A percentile compares a stretch with the other conserved stretches of the same genome.
phyloP scores from a whole-genome alignment of 805 yeast species.

The Cyberlindnera veronae region DNA sequence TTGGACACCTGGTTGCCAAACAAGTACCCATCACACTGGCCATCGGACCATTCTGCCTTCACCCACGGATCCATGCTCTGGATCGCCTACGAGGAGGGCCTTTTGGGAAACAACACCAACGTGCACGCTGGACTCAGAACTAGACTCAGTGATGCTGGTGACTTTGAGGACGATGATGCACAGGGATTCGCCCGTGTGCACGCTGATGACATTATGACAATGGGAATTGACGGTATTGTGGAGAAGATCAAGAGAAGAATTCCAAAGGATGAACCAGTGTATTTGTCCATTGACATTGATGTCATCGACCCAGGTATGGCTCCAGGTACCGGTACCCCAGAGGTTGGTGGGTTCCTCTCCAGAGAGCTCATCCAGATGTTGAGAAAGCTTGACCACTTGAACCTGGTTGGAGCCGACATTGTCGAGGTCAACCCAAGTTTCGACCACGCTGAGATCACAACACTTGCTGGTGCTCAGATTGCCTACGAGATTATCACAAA shows the following conservation, averaged over 20 bases:
- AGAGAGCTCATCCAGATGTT: constrained; percentile 59
- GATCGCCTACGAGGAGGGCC: constrained; percentile 66
- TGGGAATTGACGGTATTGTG: constrained; percentile 60
- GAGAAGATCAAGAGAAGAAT: constrained; percentile 49
- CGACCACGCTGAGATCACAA: constrained; percentile 63
- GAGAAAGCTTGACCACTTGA: constrained; percentile 56
- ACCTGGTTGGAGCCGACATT: constrained; percentile 70
- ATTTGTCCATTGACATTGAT: constrained; percentile 76
- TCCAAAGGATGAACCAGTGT: constrained; percentile 65
- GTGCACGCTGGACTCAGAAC: constrained; percentile 79
- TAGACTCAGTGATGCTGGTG: constrained; percentile 60
- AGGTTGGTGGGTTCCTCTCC: constrained; percentile 68
- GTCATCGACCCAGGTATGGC: constrained; percentile 71
- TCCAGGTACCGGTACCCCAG: constrained; percentile 80
- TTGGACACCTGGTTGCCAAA: constrained; percentile 79
- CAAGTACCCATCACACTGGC: constrained; percentile 63
- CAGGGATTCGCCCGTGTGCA: constrained; percentile 69
- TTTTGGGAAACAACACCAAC: constrained; percentile 43
- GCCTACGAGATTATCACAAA: constrained; percentile 68
- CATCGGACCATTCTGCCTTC: constrained; percentile 49
- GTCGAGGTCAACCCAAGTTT: constrained; percentile 71
- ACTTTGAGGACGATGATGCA: constrained; percentile 60
- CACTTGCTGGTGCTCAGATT: constrained; percentile 68
- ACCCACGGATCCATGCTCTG: constrained; percentile 88
- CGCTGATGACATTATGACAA: constrained; percentile 70